These are phyloP conservation scores for Cyclospora cayetanensis DNA, from an alignment of 169 alveolate species.

Conservation along the genomic window DNA sequence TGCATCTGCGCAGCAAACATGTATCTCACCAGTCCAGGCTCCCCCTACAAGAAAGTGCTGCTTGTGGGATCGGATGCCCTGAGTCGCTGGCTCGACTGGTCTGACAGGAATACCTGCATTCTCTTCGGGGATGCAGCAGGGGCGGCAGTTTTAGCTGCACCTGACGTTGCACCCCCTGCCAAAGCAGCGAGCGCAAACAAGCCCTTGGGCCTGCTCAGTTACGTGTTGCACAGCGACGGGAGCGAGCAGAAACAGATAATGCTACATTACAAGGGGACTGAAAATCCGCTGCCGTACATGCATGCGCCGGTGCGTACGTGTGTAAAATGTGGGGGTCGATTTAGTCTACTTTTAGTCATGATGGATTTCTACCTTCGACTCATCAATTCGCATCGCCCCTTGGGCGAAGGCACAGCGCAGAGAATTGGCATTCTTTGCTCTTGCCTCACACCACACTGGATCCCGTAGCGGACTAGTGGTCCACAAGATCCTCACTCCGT, in stretches of 20 bases:
- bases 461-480: no score
- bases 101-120: slow-evolving; percentile 79
- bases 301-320: neutral
- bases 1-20: slow-evolving; percentile 44
- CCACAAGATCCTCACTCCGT: neutral
- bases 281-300: neutral
- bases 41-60: slow-evolving; percentile 69
- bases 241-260: neutral
- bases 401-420: neutral
- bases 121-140: slow-evolving; percentile 82
- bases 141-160: slow-evolving; percentile 58
- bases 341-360: no score
- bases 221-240: slow-evolving; percentile 64
- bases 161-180: slow-evolving; percentile 9
- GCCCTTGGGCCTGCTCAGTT: slow-evolving; percentile 51
- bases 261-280: slow-evolving; percentile 16
- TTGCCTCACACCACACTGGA: neutral
- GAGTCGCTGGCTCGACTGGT: slow-evolving; percentile 79
- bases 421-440: neutral
- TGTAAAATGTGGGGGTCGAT: neutral
- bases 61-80: slow-evolving; percentile 80
- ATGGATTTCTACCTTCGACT: no score
- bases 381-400: no score
- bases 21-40: slow-evolving; percentile 32
- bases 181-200: neutral